Evolutionary conservation across 176 grass and related monocot species (phyloP).

Genomic region (Triticum urartu): DNA sequence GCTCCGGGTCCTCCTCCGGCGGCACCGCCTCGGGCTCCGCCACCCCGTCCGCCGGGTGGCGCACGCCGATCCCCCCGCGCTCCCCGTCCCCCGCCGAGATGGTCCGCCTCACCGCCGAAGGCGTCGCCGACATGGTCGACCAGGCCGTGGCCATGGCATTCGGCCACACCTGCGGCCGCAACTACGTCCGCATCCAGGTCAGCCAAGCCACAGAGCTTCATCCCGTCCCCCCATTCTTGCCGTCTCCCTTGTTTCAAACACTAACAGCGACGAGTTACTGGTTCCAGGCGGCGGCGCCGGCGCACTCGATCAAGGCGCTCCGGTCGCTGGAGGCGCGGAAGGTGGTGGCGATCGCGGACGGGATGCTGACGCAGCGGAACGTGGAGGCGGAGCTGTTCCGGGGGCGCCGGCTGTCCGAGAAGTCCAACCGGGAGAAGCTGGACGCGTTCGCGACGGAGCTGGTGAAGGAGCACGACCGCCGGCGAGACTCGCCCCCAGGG

Average conservation of each 20-base stretch:
- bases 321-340: slow-evolving; percentile 26
- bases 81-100: slow-evolving; percentile 57
- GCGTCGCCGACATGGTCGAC: slow-evolving; percentile 86
- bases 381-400: slow-evolving; percentile 64
- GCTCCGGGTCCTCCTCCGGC: slow-evolving; percentile 32
- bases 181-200: slow-evolving; percentile 74
- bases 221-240: too few species aligned
- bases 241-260: too few species aligned
- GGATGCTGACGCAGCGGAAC: slow-evolving; percentile 60
- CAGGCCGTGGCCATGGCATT: slow-evolving; percentile 78
- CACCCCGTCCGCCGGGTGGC: slow-evolving; percentile 17
- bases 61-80: slow-evolving; percentile 33
- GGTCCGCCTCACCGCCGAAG: slow-evolving; percentile 69
- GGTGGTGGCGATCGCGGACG: slow-evolving; percentile 37
- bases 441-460: slow-evolving; percentile 65
- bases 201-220: not conserved
- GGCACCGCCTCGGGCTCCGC: not conserved
- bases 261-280: too few species aligned
- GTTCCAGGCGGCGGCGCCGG: slow-evolving; percentile 24
- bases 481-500: not conserved
- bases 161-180: slow-evolving; percentile 52
- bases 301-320: slow-evolving; percentile 4
- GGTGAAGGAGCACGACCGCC: slow-evolving; percentile 49
- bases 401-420: slow-evolving; percentile 45
- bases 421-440: slow-evolving; percentile 61